Evolutionary conservation across 257 asterid genomes (phyloP), one percentile per base, ranked within the genome.

Genomic region (Fraxinus quadrangulata): DNA sequence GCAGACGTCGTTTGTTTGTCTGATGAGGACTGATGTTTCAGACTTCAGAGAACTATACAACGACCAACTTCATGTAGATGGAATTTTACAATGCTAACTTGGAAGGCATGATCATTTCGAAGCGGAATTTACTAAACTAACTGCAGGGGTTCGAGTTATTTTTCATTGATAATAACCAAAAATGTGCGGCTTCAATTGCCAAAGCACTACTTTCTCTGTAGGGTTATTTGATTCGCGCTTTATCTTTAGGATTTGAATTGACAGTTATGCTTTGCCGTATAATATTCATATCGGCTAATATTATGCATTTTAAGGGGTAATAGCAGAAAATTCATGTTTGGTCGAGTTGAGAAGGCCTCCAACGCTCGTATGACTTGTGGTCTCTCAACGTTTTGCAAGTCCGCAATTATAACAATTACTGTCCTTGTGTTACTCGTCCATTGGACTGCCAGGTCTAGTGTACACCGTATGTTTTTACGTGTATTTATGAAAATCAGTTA

Each of bases 1-100:
- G 34, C 82, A 10, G 82, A 83, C 75, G 90, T 90, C 16, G 94
- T 92, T 77, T 89, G 89, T 83, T 83, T 90, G 68, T 92, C 97
- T 16, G 97, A 92, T 68, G 97, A 89, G 3, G 90, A 90, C 28
- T 89, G 83, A 83, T 42, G 12, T 72, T 73, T 39, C 34, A 26
- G 39, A 69, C 70, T 73, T 39, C 34, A 26, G 39, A 69, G 75
- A 39, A 9, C 31, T 11, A 10, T 70, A 36, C 51, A 21, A 70
- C 54, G 17, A 36, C 30, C 13, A 59, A 59, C 28, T 7, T 7
- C 23, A 54, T 54, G 63, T 19, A 19, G 24, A 17, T 54, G 63
- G 63, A 4, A 40, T 40, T 47, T 47, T 47, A 16, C n/a, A 16
- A 47, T 47, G 56, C 56, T 47, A 47, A 47, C 56, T 47, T 47